phyloP scores from a whole-genome alignment of 192 early-diverging fungal species.

The Podila clonocystis region DNA sequence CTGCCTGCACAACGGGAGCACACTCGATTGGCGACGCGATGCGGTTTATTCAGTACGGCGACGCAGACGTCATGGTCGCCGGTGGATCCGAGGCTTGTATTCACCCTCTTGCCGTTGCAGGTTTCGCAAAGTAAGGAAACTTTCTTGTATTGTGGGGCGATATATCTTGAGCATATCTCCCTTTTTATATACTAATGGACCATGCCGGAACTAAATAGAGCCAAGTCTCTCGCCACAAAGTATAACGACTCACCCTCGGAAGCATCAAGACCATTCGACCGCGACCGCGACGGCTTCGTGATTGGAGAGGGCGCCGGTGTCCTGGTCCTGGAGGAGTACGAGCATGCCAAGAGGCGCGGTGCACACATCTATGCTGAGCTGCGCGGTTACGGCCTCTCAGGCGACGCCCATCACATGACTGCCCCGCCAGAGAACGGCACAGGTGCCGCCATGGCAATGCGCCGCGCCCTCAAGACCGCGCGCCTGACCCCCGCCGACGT shows the following conservation, averaged over 20 bases:
- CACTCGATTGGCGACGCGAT: conserved; percentile 95
- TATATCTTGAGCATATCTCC: too few species aligned
- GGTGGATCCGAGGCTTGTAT: conserved; percentile 90
- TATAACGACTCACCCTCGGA: conserved; percentile 82
- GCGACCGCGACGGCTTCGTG: conserved; percentile 89
- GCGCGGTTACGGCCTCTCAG: conserved; percentile 89
- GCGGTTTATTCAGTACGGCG: conserved; percentile 91
- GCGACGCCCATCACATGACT: conserved; percentile 95
- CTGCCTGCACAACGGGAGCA: conserved; percentile 96
- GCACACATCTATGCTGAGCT: conserved; percentile 93
- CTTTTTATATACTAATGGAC: too few species aligned
- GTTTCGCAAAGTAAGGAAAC: conserved; percentile 78
- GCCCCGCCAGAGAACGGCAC: conserved; percentile 86
- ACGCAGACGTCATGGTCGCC: conserved; percentile 96
- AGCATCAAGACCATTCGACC: conserved; percentile 94
- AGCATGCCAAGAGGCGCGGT: conserved; percentile 87
- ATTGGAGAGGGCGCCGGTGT: conserved; percentile 93
- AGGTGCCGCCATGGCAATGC: conserved; percentile 92
- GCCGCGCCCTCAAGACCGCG: conserved; percentile 73
- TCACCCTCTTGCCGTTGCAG: conserved; percentile 87
- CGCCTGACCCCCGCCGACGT: conserved; percentile 68
- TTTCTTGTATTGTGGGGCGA: neutral
- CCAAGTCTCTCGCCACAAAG: conserved; percentile 82
- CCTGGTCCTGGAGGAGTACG: conserved; percentile 89
- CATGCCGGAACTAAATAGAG: conserved; percentile 36